Percentiles rank a stretch among this genome's conserved stretches.
phyloP scores from a whole-genome alignment of 352 stramenopile genomes.

The Phytophthora sojae region DNA sequence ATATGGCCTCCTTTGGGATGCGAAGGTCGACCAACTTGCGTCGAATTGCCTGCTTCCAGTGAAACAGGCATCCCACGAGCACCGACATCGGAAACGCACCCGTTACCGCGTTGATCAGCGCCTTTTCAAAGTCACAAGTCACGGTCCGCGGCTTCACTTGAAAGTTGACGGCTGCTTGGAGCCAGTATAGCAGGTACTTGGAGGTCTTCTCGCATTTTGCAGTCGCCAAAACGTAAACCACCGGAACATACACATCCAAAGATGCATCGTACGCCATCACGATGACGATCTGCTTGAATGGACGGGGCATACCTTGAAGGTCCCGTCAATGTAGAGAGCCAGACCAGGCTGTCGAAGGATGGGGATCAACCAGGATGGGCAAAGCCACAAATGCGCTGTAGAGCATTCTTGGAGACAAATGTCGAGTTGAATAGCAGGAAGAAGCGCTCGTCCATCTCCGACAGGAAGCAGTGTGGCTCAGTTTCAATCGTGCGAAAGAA shows the following conservation, averaged over 20 bases:
- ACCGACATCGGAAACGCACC: not conserved
- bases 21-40: not conserved
- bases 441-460: not conserved
- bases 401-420: not conserved
- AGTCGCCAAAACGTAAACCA: slow-evolving; percentile 9
- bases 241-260: slow-evolving; percentile 5
- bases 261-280: slow-evolving; percentile 1
- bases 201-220: slow-evolving; percentile 5
- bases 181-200: slow-evolving; percentile 4
- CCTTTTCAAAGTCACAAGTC: slow-evolving; percentile 7
- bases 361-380: not conserved
- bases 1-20: not conserved
- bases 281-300: slow-evolving; percentile 7
- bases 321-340: not conserved
- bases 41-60: not conserved
- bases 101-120: not conserved
- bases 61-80: not conserved
- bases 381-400: not conserved
- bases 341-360: not conserved
- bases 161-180: slow-evolving; percentile 7
- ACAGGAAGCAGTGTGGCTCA: not conserved
- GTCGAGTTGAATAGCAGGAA: not conserved
- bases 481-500: not conserved
- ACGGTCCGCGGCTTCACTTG: slow-evolving; percentile 2
- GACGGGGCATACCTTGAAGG: not conserved